phyloP scores from a whole-genome alignment of 495 filamentous ascomycete genomes.

The Penicillium coprophilum region DNA sequence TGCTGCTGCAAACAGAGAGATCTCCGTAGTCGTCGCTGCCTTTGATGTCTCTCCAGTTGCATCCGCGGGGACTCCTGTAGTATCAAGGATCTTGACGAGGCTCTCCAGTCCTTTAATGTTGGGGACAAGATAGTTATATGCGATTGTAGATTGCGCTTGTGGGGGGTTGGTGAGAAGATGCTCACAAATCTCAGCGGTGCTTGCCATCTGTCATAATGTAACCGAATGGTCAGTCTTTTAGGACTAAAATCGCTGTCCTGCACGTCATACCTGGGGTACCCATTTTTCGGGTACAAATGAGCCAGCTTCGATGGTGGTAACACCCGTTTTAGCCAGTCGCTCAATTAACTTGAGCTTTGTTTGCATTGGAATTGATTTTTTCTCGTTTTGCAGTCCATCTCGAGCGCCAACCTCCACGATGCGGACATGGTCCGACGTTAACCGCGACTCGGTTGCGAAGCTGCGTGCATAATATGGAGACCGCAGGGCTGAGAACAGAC shows the following conservation, averaged over 20 bases:
- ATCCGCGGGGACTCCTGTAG: conserved; percentile 41
- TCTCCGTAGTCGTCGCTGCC: conserved; percentile 56
- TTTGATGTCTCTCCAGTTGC: conserved; percentile 37
- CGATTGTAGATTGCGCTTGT: conserved; percentile 60
- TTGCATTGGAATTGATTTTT: conserved; percentile 70
- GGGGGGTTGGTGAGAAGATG: conserved; percentile 64
- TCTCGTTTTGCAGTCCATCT: conserved; percentile 96
- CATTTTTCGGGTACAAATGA: conserved; percentile 96
- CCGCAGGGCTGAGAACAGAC: conserved; percentile 36
- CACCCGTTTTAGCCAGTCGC: conserved; percentile 77
- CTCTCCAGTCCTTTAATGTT: conserved; percentile 77
- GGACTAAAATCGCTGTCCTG: not conserved
- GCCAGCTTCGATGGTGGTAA: conserved; percentile 88
- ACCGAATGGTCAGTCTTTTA: conserved; percentile 7
- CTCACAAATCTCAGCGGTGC: conserved; percentile 78
- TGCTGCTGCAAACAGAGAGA: conserved; percentile 90
- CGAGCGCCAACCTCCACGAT: conserved; percentile 93
- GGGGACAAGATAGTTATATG: conserved; percentile 91
- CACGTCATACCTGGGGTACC: conserved; percentile 78
- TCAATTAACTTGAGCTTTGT: conserved; percentile 86
- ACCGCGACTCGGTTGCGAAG: conserved; percentile 48
- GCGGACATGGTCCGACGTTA: conserved; percentile 54
- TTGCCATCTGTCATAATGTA: conserved; percentile 70
- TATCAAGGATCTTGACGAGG: conserved; percentile 46
- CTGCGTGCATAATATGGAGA: conserved; percentile 29